Evolutionary conservation across 768 basidiomycete species (phyloP).

Genomic region (Naematelia encephala): DNA sequence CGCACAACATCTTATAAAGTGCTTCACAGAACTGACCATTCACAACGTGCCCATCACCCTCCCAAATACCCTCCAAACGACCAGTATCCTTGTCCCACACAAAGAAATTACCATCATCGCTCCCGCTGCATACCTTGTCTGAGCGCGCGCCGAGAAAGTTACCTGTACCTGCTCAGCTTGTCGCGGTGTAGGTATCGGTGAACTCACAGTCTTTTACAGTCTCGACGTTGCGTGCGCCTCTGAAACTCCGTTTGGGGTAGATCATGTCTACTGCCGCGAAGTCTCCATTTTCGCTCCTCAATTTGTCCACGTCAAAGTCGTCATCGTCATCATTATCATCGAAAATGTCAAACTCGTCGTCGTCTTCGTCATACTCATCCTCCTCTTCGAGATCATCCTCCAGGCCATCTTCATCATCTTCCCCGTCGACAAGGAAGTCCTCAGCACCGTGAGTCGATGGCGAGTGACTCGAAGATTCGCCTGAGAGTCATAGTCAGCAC

Average conservation of each 20-base stretch:
- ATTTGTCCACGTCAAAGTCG: constrained; percentile 33
- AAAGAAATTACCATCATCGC: constrained; percentile 74
- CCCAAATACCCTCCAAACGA: constrained; percentile 68
- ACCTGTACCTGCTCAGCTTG: no score
- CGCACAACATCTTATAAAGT: background rate
- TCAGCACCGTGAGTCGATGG: no score
- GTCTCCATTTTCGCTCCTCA: constrained; percentile 16
- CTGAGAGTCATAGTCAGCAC: no score
- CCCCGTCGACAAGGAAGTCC: no score
- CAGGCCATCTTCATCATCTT: constrained; percentile 19
- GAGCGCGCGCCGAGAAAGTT: constrained; percentile 78
- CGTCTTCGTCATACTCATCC: constrained; percentile 12
- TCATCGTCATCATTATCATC: constrained; percentile 50
- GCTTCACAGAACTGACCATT: constrained; percentile 57
- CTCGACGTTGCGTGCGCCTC: constrained; percentile 71
- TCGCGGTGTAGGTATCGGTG: background rate
- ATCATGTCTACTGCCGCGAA: constrained; percentile 55
- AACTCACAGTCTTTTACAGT: constrained; percentile 81
- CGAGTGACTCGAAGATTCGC: no score
- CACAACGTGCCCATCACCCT: constrained; percentile 76
- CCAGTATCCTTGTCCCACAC: constrained; percentile 74
- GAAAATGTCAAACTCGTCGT: constrained; percentile 9
- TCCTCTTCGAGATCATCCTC: constrained; percentile 10
- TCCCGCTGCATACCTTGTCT: constrained; percentile 76
- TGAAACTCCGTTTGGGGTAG: constrained; percentile 62